Evolutionary conservation across 2,329 filamentous ascomycete genomes (phyloP).

Genomic region (Salinomyces thailandicus): DNA sequence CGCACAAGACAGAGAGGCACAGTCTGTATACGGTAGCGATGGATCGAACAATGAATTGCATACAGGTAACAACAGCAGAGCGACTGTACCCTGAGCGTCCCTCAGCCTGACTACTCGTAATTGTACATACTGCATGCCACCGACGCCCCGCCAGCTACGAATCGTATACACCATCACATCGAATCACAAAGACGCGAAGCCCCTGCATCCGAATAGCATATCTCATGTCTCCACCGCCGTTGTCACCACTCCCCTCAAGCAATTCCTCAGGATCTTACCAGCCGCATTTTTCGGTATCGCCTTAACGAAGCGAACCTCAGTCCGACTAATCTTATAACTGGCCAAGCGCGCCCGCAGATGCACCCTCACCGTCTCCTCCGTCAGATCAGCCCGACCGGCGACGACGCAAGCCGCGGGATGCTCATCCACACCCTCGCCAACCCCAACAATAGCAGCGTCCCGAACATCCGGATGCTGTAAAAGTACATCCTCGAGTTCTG

Average conservation of each 20-base stretch:
- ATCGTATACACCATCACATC: too few relatives aligned
- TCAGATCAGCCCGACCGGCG: not conserved
- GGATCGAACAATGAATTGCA: too few relatives aligned
- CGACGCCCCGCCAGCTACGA: too few relatives aligned
- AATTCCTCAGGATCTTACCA: constrained; percentile 55
- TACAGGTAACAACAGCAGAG: too few relatives aligned
- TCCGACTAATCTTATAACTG: constrained; percentile 24
- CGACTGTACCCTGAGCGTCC: too few relatives aligned
- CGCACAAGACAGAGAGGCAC: too few relatives aligned
- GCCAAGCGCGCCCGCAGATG: constrained; percentile 24
- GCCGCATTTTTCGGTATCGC: constrained; percentile 62
- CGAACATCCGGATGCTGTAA: constrained; percentile 15
- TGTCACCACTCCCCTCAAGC: constrained; percentile 32
- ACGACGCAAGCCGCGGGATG: constrained; percentile 8
- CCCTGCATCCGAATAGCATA: too few relatives aligned
- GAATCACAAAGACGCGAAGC: too few relatives aligned
- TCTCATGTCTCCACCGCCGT: not conserved
- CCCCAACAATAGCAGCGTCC: constrained; percentile 21
- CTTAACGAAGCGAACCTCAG: constrained; percentile 45
- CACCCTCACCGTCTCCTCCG: constrained; percentile 18
- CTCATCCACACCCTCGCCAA: constrained; percentile 7
- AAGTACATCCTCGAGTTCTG: constrained; percentile 24
- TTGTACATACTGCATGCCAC: too few relatives aligned
- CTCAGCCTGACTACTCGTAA: too few relatives aligned
- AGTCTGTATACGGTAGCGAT: too few relatives aligned